Conservation (phyloP, 495 filamentous ascomycete genomes). For the Patellaria atrata region DNA sequence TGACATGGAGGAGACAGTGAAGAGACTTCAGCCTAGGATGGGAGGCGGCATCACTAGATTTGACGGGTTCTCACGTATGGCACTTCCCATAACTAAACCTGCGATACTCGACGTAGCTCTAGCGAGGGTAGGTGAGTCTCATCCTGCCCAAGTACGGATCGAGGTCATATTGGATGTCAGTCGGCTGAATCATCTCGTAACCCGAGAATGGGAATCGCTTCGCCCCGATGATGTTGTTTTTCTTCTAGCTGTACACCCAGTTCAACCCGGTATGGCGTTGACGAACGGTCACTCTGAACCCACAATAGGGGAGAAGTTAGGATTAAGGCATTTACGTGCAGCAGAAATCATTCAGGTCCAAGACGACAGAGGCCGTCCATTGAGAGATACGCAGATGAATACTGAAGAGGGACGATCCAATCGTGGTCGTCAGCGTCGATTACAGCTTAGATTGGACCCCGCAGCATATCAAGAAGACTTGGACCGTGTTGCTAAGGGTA, state of each 20-base stretch:
- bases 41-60: constrained; percentile 53
- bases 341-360: constrained; percentile 79
- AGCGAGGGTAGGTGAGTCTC: constrained; percentile 67
- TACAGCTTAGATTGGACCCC: constrained; percentile 73
- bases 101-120: constrained; percentile 79
- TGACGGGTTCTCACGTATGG: constrained; percentile 82
- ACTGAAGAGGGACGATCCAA: constrained; percentile 38
- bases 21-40: constrained; percentile 59
- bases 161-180: constrained; percentile 84
- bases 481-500: constrained; percentile 45
- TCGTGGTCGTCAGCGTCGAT: constrained; percentile 44
- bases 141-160: constrained; percentile 71
- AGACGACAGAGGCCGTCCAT: constrained; percentile 69
- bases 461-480: constrained; percentile 64
- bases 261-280: constrained; percentile 35
- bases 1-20: constrained; percentile 70
- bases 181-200: constrained; percentile 54
- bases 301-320: constrained; percentile 41
- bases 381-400: constrained; percentile 44
- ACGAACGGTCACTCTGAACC: constrained; percentile 38
- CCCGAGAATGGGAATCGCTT: constrained; percentile 82
- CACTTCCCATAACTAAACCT: constrained; percentile 70
- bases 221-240: constrained; percentile 85
- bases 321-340: constrained; percentile 58
- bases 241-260: constrained; percentile 55